Evolutionary conservation across 148 eudicot genomes (phyloP), one percentile per base, ranked within the genome.

Genomic region (Simmondsia chinensis): DNA sequence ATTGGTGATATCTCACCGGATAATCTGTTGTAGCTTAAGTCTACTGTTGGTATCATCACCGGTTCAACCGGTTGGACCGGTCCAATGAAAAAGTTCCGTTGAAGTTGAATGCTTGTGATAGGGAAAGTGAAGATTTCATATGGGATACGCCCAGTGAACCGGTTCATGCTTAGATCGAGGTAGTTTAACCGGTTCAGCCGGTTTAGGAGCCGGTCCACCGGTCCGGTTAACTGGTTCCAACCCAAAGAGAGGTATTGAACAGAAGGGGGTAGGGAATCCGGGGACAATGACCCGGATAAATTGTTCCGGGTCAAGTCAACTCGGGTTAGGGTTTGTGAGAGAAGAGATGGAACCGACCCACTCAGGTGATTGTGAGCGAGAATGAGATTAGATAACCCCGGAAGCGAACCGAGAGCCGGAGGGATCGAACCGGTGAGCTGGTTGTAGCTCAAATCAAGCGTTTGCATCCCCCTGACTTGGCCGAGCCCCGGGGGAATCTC

Each of bases 371-470:
- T 87, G 46, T 77, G 85, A 17, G 69, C 54, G 27, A 87, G 60
- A 2, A 87, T 61, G 2, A 87, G 54, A 60, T 76, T 83, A 7
- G 80, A 56, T 9, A 87, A 39, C 26, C 33, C 70, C 32, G 82
- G 84, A 0, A 76, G 46, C 0, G 69, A 30, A 29, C 75, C 93
- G 20, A 89, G 30, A 2, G 67, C 45, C 8, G 28, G 15, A 0
- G 95, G 97, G 2, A 89, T 65, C n/a, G 49, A 55, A 32, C 97
- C 95, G 30, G 76, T 46, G 20, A 89, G 65, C 45, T 78, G 87
- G 38, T 89, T 89, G 57, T 61, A 81, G 45, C 97, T 89, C 2
- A 89, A 54, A 38, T 89, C 95, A 7, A 89, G 71, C 1, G 88
- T 89, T 13, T 41, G 61, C 1, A 89, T 52, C 12, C 39, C 48